Evolutionary conservation across 1,284 basidiomycete genomes (phyloP).

Genomic region (Pseudozyma sp.): DNA sequence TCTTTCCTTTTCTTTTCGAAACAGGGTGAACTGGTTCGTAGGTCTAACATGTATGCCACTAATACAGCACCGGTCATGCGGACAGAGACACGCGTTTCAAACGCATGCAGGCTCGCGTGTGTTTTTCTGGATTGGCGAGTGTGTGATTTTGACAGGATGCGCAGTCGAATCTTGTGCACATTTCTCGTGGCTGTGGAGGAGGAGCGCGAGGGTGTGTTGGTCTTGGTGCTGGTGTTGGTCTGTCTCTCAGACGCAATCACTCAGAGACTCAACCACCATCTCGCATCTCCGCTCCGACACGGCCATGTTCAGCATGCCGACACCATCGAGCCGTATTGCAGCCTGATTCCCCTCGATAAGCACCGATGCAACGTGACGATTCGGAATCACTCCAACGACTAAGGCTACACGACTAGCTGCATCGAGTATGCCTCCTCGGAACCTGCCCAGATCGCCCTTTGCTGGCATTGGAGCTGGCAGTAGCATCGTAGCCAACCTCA

Average conservation of each 20-base stretch:
- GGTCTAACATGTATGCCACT: constrained; percentile 7
- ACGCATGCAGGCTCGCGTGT: constrained; percentile 4
- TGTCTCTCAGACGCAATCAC: background rate
- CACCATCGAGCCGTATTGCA: too few relatives aligned
- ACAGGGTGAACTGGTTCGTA: background rate
- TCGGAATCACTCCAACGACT: background rate
- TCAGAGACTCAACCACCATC: background rate
- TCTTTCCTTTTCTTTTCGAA: too few relatives aligned
- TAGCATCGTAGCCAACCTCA: constrained; percentile 24
- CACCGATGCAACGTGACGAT: background rate
- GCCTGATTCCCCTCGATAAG: background rate
- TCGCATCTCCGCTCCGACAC: background rate
- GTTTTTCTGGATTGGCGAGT: background rate
- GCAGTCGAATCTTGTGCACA: background rate
- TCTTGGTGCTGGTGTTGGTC: background rate
- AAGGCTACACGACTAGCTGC: background rate
- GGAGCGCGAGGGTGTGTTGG: background rate
- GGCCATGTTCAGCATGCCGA: too few relatives aligned
- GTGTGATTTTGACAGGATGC: background rate
- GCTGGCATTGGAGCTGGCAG: constrained; percentile 37
- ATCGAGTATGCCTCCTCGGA: constrained; percentile 30
- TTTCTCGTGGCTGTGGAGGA: background rate
- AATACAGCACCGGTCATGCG: background rate
- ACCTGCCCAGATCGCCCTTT: constrained; percentile 30
- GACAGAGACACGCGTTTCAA: constrained; percentile 8